These are phyloP conservation scores for Penicillium sp. DNA, from an alignment of 2,329 filamentous ascomycete species.

Conservation along the genomic window DNA sequence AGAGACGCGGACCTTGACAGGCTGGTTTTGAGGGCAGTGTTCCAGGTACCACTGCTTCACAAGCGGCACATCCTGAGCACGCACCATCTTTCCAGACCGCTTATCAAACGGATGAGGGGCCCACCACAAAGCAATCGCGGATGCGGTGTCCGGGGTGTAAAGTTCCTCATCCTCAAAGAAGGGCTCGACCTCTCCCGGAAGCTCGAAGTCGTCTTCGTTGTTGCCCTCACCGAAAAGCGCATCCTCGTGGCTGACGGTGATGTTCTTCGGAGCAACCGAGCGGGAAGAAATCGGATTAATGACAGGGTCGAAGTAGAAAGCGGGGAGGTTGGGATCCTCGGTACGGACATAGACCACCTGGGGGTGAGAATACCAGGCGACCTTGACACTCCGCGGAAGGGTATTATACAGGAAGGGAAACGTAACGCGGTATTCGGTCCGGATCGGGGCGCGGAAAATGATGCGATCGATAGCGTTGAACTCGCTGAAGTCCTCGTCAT, in stretches of 20 bases:
- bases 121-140: constrained; percentile 96
- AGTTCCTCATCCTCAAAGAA: constrained; percentile 89
- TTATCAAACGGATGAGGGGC: constrained; percentile 94
- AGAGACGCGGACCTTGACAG: constrained; percentile 95
- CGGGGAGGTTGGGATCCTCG: constrained; percentile 84
- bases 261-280: constrained; percentile 89
- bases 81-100: constrained; percentile 91
- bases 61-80: constrained; percentile 92
- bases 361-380: constrained; percentile 91
- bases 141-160: constrained; percentile 83
- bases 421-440: constrained; percentile 92
- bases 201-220: constrained; percentile 81
- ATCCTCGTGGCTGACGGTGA: constrained; percentile 89
- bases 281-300: constrained; percentile 97
- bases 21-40: constrained; percentile 85
- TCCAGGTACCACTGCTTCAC: constrained; percentile 99
- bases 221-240: constrained; percentile 83
- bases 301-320: constrained; percentile 96
- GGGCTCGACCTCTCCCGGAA: constrained; percentile 77
- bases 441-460: constrained; percentile 92
- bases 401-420: constrained; percentile 97
- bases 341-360: constrained; percentile 88
- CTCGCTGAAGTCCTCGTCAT: constrained; percentile 98
- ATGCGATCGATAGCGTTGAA: constrained; percentile 99
- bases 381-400: constrained; percentile 85